Conservation (phyloP, 805 yeast species). For the Sugiyamaella smithiae region DNA sequence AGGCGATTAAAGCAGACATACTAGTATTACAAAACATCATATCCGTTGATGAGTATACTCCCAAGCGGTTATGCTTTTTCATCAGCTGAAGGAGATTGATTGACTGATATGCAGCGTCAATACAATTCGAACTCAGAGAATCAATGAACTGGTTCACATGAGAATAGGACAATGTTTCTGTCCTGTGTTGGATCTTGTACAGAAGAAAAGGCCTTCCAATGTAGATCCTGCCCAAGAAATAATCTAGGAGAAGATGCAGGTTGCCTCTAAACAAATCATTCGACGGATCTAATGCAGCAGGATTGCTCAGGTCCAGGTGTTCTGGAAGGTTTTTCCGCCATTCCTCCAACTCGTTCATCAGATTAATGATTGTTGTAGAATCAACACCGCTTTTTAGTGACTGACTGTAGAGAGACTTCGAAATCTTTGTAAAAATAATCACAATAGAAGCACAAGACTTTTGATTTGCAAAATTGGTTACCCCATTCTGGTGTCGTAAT, state of each 20-base stretch:
- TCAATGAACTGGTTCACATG: background rate
- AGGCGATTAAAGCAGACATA: slow-evolving; percentile 4
- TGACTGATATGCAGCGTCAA: slow-evolving; percentile 1
- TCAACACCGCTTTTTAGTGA: background rate
- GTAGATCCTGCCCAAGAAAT: background rate
- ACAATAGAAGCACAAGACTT: slow-evolving; percentile 1
- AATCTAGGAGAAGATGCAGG: slow-evolving; percentile 1
- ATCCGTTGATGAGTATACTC: slow-evolving; percentile 2
- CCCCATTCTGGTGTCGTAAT: background rate
- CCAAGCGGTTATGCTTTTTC: slow-evolving; percentile 1
- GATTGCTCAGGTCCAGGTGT: background rate
- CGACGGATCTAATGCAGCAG: background rate
- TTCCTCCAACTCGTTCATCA: background rate
- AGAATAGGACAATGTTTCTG: background rate
- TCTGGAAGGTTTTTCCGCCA: background rate
- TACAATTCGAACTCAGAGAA: background rate
- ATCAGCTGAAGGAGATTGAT: slow-evolving; percentile 4
- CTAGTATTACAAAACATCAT: slow-evolving; percentile 4
- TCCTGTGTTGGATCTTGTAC: background rate
- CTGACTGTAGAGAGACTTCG: background rate
- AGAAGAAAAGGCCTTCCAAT: slow-evolving; percentile 3
- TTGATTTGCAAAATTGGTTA: slow-evolving; percentile 4
- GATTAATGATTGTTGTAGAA: background rate
- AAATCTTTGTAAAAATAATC: slow-evolving; percentile 1
- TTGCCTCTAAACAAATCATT: slow-evolving; percentile 5